phyloP scores from a whole-genome alignment of 1,284 basidiomycete species.

The Flammula alnicola region DNA sequence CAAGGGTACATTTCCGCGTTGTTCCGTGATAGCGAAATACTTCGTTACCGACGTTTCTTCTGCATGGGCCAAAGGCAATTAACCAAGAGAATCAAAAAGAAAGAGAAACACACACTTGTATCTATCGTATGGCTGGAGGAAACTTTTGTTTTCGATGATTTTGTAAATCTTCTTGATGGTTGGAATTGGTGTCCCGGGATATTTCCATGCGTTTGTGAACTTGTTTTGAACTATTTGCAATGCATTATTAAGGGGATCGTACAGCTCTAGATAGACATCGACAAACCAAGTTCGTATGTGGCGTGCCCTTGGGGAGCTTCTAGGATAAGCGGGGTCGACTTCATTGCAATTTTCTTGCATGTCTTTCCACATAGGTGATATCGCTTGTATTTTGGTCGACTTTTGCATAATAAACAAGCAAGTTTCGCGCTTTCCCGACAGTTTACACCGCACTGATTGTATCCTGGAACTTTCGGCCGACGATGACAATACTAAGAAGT shows the following conservation, averaged over 20 bases:
- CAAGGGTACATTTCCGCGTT: constrained; percentile 24
- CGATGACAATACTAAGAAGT: constrained; percentile 29
- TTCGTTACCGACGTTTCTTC: constrained; percentile 26
- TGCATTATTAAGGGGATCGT: background rate
- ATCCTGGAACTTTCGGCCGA: constrained; percentile 20
- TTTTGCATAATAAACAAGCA: constrained; percentile 32
- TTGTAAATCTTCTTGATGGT: constrained; percentile 31
- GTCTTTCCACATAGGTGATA: constrained; percentile 32
- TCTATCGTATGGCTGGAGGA: constrained; percentile 28
- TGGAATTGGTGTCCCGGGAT: constrained; percentile 19
- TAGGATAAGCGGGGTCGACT: constrained; percentile 29
- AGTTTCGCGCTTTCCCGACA: constrained; percentile 27
- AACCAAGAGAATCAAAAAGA: background rate
- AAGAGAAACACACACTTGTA: constrained; percentile 25
- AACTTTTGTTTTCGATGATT: constrained; percentile 29
- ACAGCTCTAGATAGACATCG: background rate
- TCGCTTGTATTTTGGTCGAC: constrained; percentile 25
- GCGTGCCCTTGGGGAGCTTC: constrained; percentile 29
- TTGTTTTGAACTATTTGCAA: constrained; percentile 26
- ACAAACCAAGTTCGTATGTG: constrained; percentile 29
- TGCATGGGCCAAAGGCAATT: constrained; percentile 1
- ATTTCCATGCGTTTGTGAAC: constrained; percentile 29
- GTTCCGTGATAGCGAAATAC: constrained; percentile 32
- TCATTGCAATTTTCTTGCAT: constrained; percentile 27
- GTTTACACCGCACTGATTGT: constrained; percentile 25